Percentiles rank a stretch among this genome's conserved stretches.
Evolutionary conservation across 768 basidiomycete species (phyloP).

Genomic region (Pulveroboletus sp.): DNA sequence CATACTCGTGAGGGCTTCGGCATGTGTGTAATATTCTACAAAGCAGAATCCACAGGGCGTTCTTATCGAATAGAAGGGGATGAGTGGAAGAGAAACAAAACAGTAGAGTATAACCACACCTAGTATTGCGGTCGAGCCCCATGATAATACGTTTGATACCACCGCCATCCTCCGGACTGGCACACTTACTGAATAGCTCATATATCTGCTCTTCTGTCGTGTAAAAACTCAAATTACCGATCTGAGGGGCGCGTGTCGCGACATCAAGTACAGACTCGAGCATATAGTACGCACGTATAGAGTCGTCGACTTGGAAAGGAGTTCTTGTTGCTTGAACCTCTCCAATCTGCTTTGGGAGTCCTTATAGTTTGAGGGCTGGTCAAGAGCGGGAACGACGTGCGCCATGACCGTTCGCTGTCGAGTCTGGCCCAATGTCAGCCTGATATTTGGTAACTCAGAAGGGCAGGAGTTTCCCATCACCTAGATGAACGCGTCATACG

Average conservation of each 20-base stretch:
- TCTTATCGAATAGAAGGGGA: constrained; percentile 35
- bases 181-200: constrained; percentile 87
- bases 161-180: constrained; percentile 79
- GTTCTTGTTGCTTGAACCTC: constrained; percentile 69
- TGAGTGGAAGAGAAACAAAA: constrained; percentile 4
- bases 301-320: constrained; percentile 81
- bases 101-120: constrained; percentile 40
- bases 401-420: constrained; percentile 51
- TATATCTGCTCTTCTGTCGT: constrained; percentile 97
- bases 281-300: constrained; percentile 66
- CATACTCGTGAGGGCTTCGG: constrained; percentile 89
- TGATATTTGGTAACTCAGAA: constrained; percentile 8
- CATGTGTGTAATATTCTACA: constrained; percentile 93
- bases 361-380: constrained; percentile 96
- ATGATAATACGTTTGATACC: constrained; percentile 94
- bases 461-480: constrained; percentile 28
- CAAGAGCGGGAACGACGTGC: constrained; percentile 77
- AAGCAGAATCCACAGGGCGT: constrained; percentile 96
- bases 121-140: constrained; percentile 87
- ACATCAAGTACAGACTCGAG: constrained; percentile 15
- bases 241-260: constrained; percentile 37
- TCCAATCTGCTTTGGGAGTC: constrained; percentile 86
- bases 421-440: neutral
- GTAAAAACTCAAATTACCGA: constrained; percentile 91
- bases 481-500: constrained; percentile 27